Percentiles rank a stretch among this genome's conserved stretches.
Conservation (phyloP, 441 rosid species). For the Theobroma grandiflorum region DNA sequence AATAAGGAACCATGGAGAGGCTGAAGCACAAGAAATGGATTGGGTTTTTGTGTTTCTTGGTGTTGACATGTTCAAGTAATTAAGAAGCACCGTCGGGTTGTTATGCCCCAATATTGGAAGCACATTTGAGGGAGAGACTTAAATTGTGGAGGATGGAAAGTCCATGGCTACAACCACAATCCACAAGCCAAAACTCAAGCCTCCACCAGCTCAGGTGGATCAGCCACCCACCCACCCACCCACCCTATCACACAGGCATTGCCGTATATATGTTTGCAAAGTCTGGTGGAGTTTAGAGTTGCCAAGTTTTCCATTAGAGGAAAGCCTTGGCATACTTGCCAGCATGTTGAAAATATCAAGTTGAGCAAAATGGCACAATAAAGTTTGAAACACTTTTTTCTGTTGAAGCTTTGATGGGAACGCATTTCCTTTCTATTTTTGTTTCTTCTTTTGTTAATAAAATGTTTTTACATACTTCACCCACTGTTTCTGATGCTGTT, state of each 20-base stretch:
- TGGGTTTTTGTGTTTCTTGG: not conserved
- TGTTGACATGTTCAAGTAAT: not conserved
- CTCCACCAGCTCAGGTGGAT: not conserved
- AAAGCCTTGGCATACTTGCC: not conserved
- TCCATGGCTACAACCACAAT: not conserved
- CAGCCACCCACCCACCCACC: not conserved
- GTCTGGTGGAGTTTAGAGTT: not conserved
- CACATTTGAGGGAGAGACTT: constrained; percentile 33
- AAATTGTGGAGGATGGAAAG: not conserved
- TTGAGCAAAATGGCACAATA: not conserved
- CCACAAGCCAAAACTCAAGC: not conserved
- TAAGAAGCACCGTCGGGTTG: not conserved
- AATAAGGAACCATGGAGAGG: constrained; percentile 9
- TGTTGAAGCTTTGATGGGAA: not conserved
- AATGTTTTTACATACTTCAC: not conserved
- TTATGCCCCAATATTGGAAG: constrained; percentile 37
- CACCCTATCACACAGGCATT: not conserved
- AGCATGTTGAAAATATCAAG: constrained; percentile 14
- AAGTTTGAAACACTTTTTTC: not conserved
- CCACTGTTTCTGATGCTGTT: constrained; percentile 2
- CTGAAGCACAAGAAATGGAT: constrained; percentile 15
- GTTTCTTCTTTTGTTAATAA: not conserved
- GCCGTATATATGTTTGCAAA: not conserved
- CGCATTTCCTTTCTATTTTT: not conserved
- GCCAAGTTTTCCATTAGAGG: not conserved